These are phyloP conservation scores for Candida maris DNA, from an alignment of 805 yeast genomes.

Conservation along the genomic window DNA sequence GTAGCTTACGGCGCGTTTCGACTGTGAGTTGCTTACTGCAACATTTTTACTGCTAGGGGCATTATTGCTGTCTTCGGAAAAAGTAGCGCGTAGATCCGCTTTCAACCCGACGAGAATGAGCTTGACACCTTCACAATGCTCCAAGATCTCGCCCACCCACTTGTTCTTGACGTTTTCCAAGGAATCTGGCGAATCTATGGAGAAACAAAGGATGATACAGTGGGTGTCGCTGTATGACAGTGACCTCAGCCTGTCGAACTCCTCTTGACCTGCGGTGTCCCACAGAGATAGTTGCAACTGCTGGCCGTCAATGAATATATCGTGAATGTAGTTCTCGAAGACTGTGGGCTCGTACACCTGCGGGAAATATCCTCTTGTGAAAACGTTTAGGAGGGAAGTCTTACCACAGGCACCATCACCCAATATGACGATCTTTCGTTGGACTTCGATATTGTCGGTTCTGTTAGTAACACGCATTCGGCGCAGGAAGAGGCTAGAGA, in stretches of 20 bases:
- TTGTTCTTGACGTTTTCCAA: constrained; percentile 90
- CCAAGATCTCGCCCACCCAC: constrained; percentile 97
- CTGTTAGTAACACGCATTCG: neutral
- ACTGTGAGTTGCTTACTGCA: constrained; percentile 24
- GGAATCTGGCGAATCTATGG: constrained; percentile 92
- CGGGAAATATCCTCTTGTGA: constrained; percentile 96
- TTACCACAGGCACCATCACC: constrained; percentile 99
- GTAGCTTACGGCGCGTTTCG: constrained; percentile 65
- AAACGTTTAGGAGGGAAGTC: constrained; percentile 89
- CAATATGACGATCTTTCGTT: constrained; percentile 87
- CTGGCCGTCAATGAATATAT: constrained; percentile 91
- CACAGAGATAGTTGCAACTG: constrained; percentile 89
- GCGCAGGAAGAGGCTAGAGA: too few relatives aligned
- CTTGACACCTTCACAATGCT: constrained; percentile 95
- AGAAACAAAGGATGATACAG: constrained; percentile 93
- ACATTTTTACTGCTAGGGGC: constrained; percentile 27
- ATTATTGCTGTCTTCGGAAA: constrained; percentile 32
- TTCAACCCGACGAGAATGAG: constrained; percentile 90
- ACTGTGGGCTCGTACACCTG: constrained; percentile 98
- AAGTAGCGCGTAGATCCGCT: constrained; percentile 81
- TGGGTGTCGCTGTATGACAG: constrained; percentile 93
- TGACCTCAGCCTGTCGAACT: constrained; percentile 90
- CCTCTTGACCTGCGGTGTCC: constrained; percentile 99
- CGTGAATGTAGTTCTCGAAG: constrained; percentile 95
- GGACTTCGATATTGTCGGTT: constrained; percentile 41